These are phyloP conservation scores for Carallia pectinifolia DNA, from an alignment of 345 rosid species.

Conservation along the genomic window DNA sequence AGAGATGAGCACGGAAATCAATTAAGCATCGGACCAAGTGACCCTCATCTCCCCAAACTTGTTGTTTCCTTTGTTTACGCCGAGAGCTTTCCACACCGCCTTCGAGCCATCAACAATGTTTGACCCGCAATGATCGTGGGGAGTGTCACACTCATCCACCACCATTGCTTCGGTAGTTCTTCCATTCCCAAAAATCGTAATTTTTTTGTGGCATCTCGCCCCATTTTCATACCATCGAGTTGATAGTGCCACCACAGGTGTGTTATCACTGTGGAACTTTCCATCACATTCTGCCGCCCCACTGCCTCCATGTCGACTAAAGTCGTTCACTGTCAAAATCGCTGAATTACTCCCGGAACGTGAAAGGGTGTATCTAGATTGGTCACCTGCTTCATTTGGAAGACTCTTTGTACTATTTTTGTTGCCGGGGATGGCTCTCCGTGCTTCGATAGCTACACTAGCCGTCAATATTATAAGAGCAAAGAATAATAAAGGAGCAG, in stretches of 20 bases:
- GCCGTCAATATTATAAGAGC: conserved; percentile 1
- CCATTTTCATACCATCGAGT: conserved; percentile 12
- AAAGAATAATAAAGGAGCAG: background rate
- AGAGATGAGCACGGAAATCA: background rate
- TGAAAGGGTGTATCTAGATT: conserved; percentile 5
- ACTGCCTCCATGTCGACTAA: background rate
- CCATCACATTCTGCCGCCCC: conserved; percentile 16
- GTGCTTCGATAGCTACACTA: conserved; percentile 9
- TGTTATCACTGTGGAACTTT: background rate
- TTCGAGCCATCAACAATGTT: conserved; percentile 19
- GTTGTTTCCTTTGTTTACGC: conserved; percentile 2
- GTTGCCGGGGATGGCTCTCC: conserved; percentile 13
- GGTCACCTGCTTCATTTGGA: background rate
- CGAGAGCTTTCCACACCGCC: conserved; percentile 26
- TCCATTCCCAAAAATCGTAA: conserved; percentile 12
- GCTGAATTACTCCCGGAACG: conserved; percentile 7
- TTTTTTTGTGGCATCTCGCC: conserved; percentile 10
- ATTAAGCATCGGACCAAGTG: conserved; percentile 21
- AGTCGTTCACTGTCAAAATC: conserved; percentile 12
- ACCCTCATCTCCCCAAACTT: conserved; percentile 9
- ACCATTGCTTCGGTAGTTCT: conserved; percentile 10
- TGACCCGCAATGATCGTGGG: conserved; percentile 16
- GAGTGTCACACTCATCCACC: conserved; percentile 21
- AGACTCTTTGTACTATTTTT: conserved; percentile 8
- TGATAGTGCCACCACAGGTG: conserved; percentile 20